These are phyloP conservation scores for Boeremia exigua DNA, from an alignment of 2,329 filamentous ascomycete species.

Conservation along the genomic window DNA sequence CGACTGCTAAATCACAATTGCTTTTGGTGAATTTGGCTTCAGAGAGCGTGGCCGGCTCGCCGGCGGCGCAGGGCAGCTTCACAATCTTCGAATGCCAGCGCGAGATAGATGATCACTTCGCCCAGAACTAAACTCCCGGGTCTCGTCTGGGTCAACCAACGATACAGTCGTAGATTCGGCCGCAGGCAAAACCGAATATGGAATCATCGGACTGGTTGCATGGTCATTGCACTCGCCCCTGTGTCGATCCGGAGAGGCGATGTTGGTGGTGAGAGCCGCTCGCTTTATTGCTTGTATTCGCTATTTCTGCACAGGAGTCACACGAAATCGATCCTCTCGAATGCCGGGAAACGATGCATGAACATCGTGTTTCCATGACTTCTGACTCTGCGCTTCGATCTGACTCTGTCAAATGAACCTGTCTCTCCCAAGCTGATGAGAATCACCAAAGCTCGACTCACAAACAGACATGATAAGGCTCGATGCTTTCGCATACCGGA, in stretches of 20 bases:
- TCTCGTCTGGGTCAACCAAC: neutral
- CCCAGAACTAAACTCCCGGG: neutral
- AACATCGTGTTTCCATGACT: neutral
- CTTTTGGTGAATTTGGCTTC: neutral
- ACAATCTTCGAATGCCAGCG: neutral
- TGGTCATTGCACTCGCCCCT: neutral
- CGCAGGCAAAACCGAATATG: neutral
- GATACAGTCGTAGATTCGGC: neutral
- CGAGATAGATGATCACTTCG: conserved; percentile 1
- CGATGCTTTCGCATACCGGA: too few relatives aligned
- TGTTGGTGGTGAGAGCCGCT: neutral
- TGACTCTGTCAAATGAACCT: neutral
- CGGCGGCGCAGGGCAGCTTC: neutral
- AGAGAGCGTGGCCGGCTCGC: neutral
- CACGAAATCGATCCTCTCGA: neutral
- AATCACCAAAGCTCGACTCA: too few relatives aligned
- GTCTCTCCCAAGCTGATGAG: too few relatives aligned
- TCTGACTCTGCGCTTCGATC: neutral
- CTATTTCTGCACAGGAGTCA: neutral
- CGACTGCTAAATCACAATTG: neutral
- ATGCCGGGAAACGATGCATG: neutral
- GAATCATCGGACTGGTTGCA: too few relatives aligned
- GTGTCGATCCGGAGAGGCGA: neutral
- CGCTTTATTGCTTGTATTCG: neutral
- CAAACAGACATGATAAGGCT: too few relatives aligned